These are phyloP conservation scores for Plantago lanceolata DNA, from an alignment of 305 asterid genomes.

Conservation along the genomic window DNA sequence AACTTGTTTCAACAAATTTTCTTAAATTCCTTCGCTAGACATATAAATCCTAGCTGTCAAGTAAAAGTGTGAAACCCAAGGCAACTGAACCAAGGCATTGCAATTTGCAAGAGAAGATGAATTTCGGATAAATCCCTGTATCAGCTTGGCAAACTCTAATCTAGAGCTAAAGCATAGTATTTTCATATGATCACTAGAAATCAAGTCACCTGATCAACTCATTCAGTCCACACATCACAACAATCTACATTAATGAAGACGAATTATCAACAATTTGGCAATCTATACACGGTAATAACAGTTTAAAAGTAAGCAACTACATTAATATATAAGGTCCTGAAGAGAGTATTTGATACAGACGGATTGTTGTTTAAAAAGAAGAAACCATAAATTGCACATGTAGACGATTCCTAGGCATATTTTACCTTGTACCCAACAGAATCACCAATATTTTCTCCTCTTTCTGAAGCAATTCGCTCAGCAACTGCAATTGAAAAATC, in stretches of 20 bases:
- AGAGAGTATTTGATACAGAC: background rate
- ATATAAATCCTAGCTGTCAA: too few relatives aligned
- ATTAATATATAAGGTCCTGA: too few relatives aligned
- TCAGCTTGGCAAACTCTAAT: too few relatives aligned
- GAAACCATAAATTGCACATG: conserved; percentile 3
- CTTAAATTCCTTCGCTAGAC: background rate
- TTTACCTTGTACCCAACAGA: conserved; percentile 94
- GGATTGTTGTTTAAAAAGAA: background rate
- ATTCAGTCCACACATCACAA: background rate
- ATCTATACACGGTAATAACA: background rate
- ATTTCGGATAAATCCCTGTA: background rate
- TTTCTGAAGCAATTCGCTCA: conserved; percentile 90
- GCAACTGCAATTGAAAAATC: conserved; percentile 61
- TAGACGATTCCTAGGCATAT: conserved; percentile 7
- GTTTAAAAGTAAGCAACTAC: background rate
- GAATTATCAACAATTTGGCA: background rate
- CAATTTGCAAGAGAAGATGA: background rate
- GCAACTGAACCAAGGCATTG: background rate
- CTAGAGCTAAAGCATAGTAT: background rate
- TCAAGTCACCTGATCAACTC: background rate
- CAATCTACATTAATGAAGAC: background rate
- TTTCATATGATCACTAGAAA: background rate
- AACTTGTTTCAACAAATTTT: background rate
- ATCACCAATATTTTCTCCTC: conserved; percentile 85
- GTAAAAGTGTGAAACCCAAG: too few relatives aligned